These are phyloP conservation scores for Dendrobium huoshanense DNA, from an alignment of 106 monocot species.

Conservation along the genomic window DNA sequence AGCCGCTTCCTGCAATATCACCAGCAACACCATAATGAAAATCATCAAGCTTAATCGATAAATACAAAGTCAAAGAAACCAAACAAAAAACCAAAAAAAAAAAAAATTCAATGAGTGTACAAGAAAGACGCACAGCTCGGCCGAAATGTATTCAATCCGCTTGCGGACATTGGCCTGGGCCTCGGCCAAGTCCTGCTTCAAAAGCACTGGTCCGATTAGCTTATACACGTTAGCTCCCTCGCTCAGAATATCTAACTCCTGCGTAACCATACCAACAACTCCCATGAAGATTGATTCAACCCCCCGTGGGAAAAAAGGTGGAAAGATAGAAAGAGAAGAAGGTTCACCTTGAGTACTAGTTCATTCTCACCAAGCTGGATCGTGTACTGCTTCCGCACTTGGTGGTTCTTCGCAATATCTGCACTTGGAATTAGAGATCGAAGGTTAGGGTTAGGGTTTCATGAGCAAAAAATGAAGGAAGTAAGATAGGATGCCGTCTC, in stretches of 20 bases:
- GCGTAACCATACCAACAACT: not conserved
- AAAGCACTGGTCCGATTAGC: conserved; percentile 88
- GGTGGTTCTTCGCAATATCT: conserved; percentile 91
- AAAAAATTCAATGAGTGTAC: not conserved
- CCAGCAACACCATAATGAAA: not conserved
- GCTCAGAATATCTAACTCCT: conserved; percentile 73
- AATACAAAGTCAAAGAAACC: conserved; percentile 1
- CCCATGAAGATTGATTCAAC: not conserved
- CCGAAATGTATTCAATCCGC: conserved; percentile 86
- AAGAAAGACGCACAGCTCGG: conserved; percentile 50
- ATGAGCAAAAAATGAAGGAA: not conserved
- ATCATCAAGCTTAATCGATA: conserved; percentile 1
- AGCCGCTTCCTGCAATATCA: conserved; percentile 54
- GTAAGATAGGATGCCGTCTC: not conserved
- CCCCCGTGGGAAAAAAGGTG: not conserved
- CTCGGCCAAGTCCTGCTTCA: conserved; percentile 95
- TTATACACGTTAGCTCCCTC: conserved; percentile 87
- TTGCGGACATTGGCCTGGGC: conserved; percentile 84
- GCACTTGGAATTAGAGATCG: not conserved
- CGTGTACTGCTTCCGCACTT: conserved; percentile 95
- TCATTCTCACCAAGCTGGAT: conserved; percentile 98
- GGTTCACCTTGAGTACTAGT: conserved; percentile 71
- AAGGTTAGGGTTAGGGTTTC: conserved; percentile 22
- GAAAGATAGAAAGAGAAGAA: not conserved
- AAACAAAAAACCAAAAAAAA: conserved; percentile 4